Evolutionary conservation across 179 eudicot genomes (phyloP).

Genomic region (Carnegiea gigantea): DNA sequence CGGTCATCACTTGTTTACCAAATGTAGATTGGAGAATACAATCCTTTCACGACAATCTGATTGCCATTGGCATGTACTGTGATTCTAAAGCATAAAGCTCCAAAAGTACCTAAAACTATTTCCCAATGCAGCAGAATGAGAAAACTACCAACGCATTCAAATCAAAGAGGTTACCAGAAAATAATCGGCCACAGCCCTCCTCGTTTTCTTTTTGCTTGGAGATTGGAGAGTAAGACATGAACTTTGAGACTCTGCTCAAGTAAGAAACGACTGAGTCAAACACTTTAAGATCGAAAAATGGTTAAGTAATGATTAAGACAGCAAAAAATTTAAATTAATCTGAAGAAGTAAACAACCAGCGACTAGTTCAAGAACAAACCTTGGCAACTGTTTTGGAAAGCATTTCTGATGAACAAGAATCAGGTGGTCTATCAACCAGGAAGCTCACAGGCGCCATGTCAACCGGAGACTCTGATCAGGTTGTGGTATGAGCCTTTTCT

Average conservation of each 20-base stretch:
- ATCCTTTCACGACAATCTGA: background rate
- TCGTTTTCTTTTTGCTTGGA: background rate
- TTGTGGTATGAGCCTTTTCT: slow-evolving; percentile 28
- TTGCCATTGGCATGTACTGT: background rate
- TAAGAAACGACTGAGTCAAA: slow-evolving; percentile 27
- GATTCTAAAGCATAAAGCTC: background rate
- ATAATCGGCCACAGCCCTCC: background rate
- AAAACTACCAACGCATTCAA: background rate
- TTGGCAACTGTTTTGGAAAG: slow-evolving; percentile 12
- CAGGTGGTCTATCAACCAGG: background rate
- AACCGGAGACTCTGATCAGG: slow-evolving; percentile 25
- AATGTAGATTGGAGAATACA: background rate
- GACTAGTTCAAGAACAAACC: slow-evolving; percentile 30
- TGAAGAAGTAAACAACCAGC: slow-evolving; percentile 23
- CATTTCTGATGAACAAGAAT: background rate
- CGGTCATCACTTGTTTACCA: background rate
- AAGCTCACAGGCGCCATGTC: slow-evolving; percentile 29
- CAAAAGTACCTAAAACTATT: background rate
- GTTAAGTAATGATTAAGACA: slow-evolving; percentile 9
- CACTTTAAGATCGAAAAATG: background rate
- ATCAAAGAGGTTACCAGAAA: background rate
- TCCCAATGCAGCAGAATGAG: background rate
- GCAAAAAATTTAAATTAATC: background rate
- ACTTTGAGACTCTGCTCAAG: background rate
- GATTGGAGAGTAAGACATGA: background rate